These are phyloP conservation scores for Pezicula rhizophila DNA, from an alignment of 2,329 filamentous ascomycete genomes.

Conservation along the genomic window DNA sequence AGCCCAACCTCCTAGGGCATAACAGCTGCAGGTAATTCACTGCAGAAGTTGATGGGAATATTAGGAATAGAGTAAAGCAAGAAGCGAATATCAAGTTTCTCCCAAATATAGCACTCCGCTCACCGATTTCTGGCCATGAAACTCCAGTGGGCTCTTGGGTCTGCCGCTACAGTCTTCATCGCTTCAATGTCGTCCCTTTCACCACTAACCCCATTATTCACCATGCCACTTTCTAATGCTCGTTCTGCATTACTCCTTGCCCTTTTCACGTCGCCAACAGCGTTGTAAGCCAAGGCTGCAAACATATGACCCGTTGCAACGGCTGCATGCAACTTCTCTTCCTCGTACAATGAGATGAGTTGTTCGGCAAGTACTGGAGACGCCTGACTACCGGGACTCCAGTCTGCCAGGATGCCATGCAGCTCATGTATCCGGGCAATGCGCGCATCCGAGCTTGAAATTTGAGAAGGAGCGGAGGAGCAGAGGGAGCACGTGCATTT, in stretches of 20 bases:
- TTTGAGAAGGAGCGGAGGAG: constrained; percentile 20
- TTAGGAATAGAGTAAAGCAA: no score
- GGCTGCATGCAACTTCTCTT: constrained; percentile 28
- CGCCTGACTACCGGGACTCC: constrained; percentile 22
- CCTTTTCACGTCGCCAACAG: constrained; percentile 25
- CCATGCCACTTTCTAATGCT: constrained; percentile 21
- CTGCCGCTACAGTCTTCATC: constrained; percentile 28
- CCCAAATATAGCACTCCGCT: no score
- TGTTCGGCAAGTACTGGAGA: constrained; percentile 31
- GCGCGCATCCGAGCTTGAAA: constrained; percentile 29
- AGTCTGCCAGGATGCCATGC: constrained; percentile 30
- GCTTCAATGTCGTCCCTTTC: constrained; percentile 22
- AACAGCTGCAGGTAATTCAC: no score
- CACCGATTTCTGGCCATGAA: constrained; percentile 5
- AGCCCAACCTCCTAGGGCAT: no score
- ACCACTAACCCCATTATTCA: constrained; percentile 26
- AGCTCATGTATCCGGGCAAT: constrained; percentile 27
- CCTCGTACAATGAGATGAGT: constrained; percentile 30
- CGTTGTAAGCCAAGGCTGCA: constrained; percentile 35
- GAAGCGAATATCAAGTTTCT: no score
- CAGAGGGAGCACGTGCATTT: constrained; percentile 32
- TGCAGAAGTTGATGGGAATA: no score
- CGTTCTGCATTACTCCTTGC: constrained; percentile 29
- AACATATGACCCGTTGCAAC: constrained; percentile 31
- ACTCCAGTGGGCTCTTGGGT: constrained; percentile 25